Base-by-base conservation (phyloP, 2,329 filamentous ascomycete species). In the Pseudomassariella vexata region DNA sequence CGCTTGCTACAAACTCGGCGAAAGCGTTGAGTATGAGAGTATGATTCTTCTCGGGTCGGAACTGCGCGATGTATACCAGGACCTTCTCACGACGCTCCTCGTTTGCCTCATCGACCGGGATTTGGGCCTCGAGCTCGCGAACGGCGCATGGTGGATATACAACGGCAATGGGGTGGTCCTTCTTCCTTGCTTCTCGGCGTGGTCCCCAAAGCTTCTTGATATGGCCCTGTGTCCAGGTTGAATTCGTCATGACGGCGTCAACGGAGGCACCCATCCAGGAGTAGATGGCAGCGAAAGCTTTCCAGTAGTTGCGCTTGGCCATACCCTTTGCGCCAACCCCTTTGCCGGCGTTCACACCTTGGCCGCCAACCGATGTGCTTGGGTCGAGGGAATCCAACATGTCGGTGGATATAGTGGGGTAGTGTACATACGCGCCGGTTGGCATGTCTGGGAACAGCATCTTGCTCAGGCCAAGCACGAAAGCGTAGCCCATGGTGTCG, bases 401-500 rank as follows among this genome's bases (percentile, higher is more conserved):
- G 51, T 98, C 92, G 30, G 88, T 98, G 3, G 89, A 95, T 33
- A 98, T 98, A 35, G 90, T 96, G 1, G 92, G 92, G 55, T 96
- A 98, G 62, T 98, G 92, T 1, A 96, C 89, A 53, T 98, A 98
- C 32, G 92, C 89, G 27, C 77, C 88, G 0, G 88, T 95, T 0
- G 90, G 85, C 2, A 95, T 74, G 21, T 64, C 59, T 1, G 75
- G 82, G 53, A 96, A 96, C 16, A 96, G 68, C 41, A 84, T 73
- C 53, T 88, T 92, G 57, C 73, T 84, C 3, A 95, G 68, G 7
- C 85, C 87, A 9, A 95, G 73, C 0, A 85, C 76, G 54, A 96
- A 98, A 17, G 90, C 88, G 52, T 95, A 98, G 40, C 92, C 92
- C 89, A 98, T 95, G 2, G 92, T 98, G 53, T 98, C 92, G 47